These are phyloP conservation scores for Lachnellula hyalina DNA, from an alignment of 2,329 filamentous ascomycete genomes.

Conservation along the genomic window DNA sequence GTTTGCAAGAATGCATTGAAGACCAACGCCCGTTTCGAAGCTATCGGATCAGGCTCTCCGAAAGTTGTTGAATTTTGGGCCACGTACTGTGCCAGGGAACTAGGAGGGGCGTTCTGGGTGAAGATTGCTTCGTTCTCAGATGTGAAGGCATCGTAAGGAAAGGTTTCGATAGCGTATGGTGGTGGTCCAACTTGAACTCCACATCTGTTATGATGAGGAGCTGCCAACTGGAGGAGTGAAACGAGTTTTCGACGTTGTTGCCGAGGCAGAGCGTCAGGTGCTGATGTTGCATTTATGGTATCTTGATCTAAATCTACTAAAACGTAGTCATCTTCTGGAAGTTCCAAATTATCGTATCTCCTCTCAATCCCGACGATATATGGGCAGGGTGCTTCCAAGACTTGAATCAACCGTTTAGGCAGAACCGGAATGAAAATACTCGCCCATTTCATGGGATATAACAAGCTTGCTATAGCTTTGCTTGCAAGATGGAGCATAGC, in stretches of 20 bases:
- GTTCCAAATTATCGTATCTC: conserved; percentile 76
- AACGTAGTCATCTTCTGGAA: conserved; percentile 94
- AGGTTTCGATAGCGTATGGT: conserved; percentile 87
- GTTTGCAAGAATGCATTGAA: conserved; percentile 90
- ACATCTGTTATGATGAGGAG: conserved; percentile 81
- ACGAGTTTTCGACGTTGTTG: conserved; percentile 87
- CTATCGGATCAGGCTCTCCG: conserved; percentile 50
- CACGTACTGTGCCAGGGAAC: conserved; percentile 78
- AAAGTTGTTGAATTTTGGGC: conserved; percentile 87
- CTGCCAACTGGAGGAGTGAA: conserved; percentile 81
- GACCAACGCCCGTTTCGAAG: conserved; percentile 56
- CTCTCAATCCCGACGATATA: conserved; percentile 96
- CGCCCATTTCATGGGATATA: conserved; percentile 90
- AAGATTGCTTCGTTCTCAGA: conserved; percentile 82
- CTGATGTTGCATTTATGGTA: conserved; percentile 76
- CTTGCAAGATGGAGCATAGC: conserved; percentile 93
- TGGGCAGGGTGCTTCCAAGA: conserved; percentile 88
- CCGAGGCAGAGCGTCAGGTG: conserved; percentile 73
- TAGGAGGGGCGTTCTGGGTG: conserved; percentile 61
- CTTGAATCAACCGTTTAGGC: conserved; percentile 80
- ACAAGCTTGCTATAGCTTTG: conserved; percentile 74
- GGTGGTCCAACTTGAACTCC: conserved; percentile 86
- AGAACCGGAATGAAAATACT: conserved; percentile 92
- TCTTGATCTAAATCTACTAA: conserved; percentile 91
- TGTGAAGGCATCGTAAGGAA: conserved; percentile 83